Evolutionary conservation across 768 basidiomycete species (phyloP).

Genomic region (Tulasnella sp.): DNA sequence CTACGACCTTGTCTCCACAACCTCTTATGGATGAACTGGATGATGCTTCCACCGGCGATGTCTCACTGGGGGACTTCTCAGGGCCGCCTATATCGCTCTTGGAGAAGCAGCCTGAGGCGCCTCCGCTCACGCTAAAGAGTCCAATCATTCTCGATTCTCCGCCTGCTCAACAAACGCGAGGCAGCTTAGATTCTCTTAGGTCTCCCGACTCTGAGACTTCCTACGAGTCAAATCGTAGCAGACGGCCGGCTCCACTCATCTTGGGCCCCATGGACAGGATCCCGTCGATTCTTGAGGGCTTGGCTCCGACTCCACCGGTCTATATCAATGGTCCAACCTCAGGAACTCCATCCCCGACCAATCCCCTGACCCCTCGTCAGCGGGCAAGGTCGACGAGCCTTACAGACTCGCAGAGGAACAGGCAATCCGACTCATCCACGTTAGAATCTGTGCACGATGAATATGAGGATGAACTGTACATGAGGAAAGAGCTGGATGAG

Average conservation of each 20-base stretch:
- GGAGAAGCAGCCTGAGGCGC: not conserved
- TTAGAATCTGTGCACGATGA: not conserved
- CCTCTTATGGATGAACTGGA: not conserved
- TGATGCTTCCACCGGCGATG: not conserved
- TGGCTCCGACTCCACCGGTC: constrained; percentile 3
- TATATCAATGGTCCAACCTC: not conserved
- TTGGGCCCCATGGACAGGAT: constrained; percentile 6
- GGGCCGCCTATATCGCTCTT: not conserved
- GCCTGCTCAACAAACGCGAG: not conserved
- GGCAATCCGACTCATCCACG: not conserved
- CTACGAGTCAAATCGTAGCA: not conserved
- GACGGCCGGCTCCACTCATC: constrained; percentile 4
- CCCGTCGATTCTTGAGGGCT: constrained; percentile 5
- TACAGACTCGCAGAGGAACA: not conserved
- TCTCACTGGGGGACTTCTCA: not conserved
- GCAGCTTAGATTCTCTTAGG: not conserved
- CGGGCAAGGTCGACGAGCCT: not conserved
- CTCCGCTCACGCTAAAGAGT: not conserved
- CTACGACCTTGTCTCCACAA: not conserved
- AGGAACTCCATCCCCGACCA: not conserved
- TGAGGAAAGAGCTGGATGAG: constrained; percentile 14
- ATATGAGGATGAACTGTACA: constrained; percentile 3
- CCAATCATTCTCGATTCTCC: not conserved
- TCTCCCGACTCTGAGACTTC: constrained; percentile 4
- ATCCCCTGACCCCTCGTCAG: not conserved